Base-by-base conservation (phyloP, 148 eudicot genomes). In the Vaccinium corymbosum region DNA sequence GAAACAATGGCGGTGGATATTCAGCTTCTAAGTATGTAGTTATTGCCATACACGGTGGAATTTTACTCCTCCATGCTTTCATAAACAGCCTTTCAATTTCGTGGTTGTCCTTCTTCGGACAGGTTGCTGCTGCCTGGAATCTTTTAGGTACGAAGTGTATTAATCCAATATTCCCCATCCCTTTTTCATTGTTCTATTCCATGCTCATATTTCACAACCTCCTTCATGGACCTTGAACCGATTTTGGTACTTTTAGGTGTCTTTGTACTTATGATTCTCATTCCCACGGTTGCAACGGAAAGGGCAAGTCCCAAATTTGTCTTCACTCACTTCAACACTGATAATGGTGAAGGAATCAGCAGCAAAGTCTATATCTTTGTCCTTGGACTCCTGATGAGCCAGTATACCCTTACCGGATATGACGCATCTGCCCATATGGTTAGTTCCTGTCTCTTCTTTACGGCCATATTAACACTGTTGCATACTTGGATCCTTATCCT, bases 361-460 rank as follows among this genome's bases (percentile, higher is more conserved):
- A 91, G 88, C 86, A 86, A 83, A 87, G n/a, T 89, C 55, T 97
- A 97, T 85, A 97, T 95, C 84, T 97, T 97, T 85, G 86, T 91
- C 80, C 91, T 97, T 64, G 98, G 99, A 74, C 98, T 97, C 76
- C 86, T 97, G 49, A 94, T 97, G 99, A 97, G 97, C 89, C 98
- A 97, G 86, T 97, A 97, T 85, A 95, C 98, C 1, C 83, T 97
- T 38, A 86, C 93, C 4, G 99, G 99, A 15, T 97, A 93, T 61
- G 99, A 97, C 85, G 99, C 99, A 81, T 97, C 99, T 88, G 99
- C 98, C 50, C 97, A 95, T 82, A 94, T 97, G 99, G 98, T 97
- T 76, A 83, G 90, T 78, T 83, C 51, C 55, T 64, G 27, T 72
- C 38, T 70, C 50, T 82, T 66, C 20, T 72, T 68, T 59, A 38